Evolutionary conservation across 495 filamentous ascomycete genomes (phyloP).

Genomic region (Chaetomium cochliodes): DNA sequence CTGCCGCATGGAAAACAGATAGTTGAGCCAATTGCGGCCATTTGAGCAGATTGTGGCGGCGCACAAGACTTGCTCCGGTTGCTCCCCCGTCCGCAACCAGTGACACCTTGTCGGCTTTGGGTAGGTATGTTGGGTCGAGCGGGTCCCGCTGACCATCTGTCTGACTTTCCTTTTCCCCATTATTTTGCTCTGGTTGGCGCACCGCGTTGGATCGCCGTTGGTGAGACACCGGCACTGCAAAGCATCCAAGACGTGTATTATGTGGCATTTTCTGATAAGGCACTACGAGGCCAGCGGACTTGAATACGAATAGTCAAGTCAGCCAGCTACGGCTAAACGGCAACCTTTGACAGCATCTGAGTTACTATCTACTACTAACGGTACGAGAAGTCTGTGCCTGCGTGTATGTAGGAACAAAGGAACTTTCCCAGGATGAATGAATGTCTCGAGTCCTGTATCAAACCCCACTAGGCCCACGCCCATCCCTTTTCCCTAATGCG

Average conservation of each 20-base stretch:
- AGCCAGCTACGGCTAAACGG: neutral
- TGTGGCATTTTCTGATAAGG: neutral
- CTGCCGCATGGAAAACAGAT: neutral
- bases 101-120: slow-evolving; percentile 1
- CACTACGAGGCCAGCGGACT: neutral
- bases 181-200: neutral
- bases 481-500: neutral
- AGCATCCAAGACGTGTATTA: neutral
- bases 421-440: neutral
- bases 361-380: too few species aligned
- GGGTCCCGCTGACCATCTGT: neutral
- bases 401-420: neutral
- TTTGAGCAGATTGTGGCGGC: slow-evolving; percentile 23
- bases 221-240: neutral
- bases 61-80: neutral
- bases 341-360: neutral
- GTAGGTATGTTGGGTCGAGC: neutral
- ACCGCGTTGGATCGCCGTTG: neutral
- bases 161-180: neutral
- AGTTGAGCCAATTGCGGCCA: slow-evolving; percentile 17
- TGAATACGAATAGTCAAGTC: neutral
- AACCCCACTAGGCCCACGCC: neutral
- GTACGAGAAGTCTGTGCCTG: too few species aligned
- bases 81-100: neutral
- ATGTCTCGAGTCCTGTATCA: too few species aligned